A percentile compares a stretch with the other conserved stretches of the same genome.
Evolutionary conservation across 2,329 filamentous ascomycete species (phyloP).

Genomic region (Trichoderma sp.): DNA sequence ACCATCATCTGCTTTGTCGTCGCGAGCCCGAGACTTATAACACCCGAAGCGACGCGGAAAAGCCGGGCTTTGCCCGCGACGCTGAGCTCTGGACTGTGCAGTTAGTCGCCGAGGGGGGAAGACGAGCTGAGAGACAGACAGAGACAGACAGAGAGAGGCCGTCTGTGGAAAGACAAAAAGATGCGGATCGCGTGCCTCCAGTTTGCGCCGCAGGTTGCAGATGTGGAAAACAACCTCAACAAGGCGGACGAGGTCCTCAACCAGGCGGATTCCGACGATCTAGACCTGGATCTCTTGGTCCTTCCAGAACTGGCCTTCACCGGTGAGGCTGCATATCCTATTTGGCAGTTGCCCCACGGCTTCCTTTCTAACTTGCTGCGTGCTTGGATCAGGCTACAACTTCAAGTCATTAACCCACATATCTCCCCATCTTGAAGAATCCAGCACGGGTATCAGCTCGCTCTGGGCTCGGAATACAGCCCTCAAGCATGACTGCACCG

Average conservation of each 20-base stretch:
- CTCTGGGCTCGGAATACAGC: conserved; percentile 69
- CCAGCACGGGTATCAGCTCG: conserved; percentile 62
- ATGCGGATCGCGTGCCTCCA: conserved; percentile 71
- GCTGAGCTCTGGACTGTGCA: neutral
- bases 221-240: conserved; percentile 67
- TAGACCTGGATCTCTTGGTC: conserved; percentile 71
- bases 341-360: neutral
- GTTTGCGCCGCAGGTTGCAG: conserved; percentile 68
- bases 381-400: conserved; percentile 62
- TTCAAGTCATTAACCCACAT: conserved; percentile 69
- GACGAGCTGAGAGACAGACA: neutral
- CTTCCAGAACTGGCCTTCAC: conserved; percentile 75
- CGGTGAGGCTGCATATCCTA: conserved; percentile 44
- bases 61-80: conserved; percentile 9
- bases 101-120: neutral
- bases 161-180: conserved; percentile 20
- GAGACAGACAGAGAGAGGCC: neutral
- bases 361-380: neutral
- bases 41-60: neutral
- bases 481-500: conserved; percentile 62
- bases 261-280: conserved; percentile 45
- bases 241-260: conserved; percentile 63
- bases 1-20: neutral
- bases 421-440: conserved; percentile 64
- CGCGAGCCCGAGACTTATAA: neutral